Evolutionary conservation across 1,284 basidiomycete species (phyloP), one percentile per base, ranked within the genome.

Genomic region (Lignosus rhinocerotis): DNA sequence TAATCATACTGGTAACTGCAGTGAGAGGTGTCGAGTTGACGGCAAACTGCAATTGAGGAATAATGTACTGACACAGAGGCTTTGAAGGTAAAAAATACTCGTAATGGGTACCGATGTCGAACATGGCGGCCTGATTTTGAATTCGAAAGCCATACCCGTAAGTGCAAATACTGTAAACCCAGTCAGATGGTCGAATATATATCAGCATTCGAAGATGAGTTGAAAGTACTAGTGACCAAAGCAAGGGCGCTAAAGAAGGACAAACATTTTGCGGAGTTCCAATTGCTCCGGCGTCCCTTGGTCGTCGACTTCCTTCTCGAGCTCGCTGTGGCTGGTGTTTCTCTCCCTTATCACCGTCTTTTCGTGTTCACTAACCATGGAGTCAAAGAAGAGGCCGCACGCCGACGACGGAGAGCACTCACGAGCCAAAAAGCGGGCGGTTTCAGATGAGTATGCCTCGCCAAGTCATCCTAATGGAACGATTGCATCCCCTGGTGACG

Each of bases 361-460:
- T 51, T 49, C 55, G 21, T 39, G 36, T 38, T 60, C 39, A 52
- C 50, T 43, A 52, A 34, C 55, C 41, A 85, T 86, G 82, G 84
- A 86, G 68, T 83, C 85, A 49, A 80, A 79, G 71, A 90, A 90
- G 75, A 77, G 88, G 55, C 81, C 84, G 41, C 77, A 82, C 62
- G 67, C 75, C 60, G 84, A 87, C 58, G 83, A 85, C 63, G 78
- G 71, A 36, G 83, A 85, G 59, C 71, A 76, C 61, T 62, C 75
- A 14, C 74, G 79, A 16, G 69, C 81, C 17, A 92, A 92, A 80
- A 92, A 89, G 72, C 82, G 87, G 58, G 81, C 84, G 10, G 65
- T 90, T 33, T 77, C 81, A 41, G 80, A 79, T 62, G 72, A 78
- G 43, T 81, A 80, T 67, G 81, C 82, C 59, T 83, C 82, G 62